Percentiles rank a stretch among this genome's conserved stretches.
phyloP scores from a whole-genome alignment of 371 early-diverging fungal genomes.

The Amoeboaphelidium protococcarum region DNA sequence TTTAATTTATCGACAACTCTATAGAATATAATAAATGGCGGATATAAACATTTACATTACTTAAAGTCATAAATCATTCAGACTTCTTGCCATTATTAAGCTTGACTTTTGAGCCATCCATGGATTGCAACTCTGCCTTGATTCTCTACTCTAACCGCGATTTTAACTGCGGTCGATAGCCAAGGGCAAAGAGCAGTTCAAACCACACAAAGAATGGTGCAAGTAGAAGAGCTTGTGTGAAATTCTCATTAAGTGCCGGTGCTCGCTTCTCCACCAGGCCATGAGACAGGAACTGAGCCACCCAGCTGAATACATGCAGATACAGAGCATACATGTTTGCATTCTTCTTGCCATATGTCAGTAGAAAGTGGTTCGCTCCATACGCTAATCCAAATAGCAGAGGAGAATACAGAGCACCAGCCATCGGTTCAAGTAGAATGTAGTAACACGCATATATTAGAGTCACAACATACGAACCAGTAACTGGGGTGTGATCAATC shows the following conservation, averaged over 20 bases:
- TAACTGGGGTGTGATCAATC: slow-evolving; percentile 4
- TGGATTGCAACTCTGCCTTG: slow-evolving; percentile 29
- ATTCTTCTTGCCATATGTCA: slow-evolving; percentile 14
- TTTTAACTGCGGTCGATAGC: slow-evolving; percentile 46
- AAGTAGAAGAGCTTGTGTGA: slow-evolving; percentile 58
- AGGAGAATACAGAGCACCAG: slow-evolving; percentile 34
- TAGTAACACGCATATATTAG: slow-evolving; percentile 39
- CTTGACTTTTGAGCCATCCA: slow-evolving; percentile 1
- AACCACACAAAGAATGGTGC: slow-evolving; percentile 83
- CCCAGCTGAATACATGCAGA: slow-evolving; percentile 47
- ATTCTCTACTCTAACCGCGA: slow-evolving; percentile 29
- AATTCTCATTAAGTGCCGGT: slow-evolving; percentile 61
- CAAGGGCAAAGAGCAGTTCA: slow-evolving; percentile 38
- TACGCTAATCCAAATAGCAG: slow-evolving; percentile 25
- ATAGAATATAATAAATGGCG: too few relatives aligned
- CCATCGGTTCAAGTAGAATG: slow-evolving; percentile 41
- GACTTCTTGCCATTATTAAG: slow-evolving; percentile 1
- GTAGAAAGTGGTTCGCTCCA: slow-evolving; percentile 24
- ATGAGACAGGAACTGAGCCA: slow-evolving; percentile 69
- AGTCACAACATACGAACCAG: slow-evolving; percentile 13
- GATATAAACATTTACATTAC: too few relatives aligned
- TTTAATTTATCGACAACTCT: too few relatives aligned
- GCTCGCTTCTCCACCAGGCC: slow-evolving; percentile 57
- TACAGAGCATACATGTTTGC: slow-evolving; percentile 21
- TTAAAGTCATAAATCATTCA: too few relatives aligned